Evolutionary conservation across 192 early-diverging fungal genomes (phyloP), one percentile per base, ranked within the genome.

Genomic region (Polychytrium aggregatum): DNA sequence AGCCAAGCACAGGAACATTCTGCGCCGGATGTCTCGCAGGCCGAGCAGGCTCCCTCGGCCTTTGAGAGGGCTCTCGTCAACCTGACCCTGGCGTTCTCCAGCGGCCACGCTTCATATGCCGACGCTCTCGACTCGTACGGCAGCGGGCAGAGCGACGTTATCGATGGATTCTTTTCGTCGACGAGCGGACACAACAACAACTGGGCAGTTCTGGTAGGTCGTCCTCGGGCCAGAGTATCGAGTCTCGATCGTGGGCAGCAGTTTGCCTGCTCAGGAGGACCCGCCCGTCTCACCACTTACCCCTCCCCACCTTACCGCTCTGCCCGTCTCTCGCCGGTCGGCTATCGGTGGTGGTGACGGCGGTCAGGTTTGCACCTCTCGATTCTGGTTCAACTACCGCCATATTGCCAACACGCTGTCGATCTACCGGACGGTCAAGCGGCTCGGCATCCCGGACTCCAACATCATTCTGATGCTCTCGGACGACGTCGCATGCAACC

Each of bases 391-490:
- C 76, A 98, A 98, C 67, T 98, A 98, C 65, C 70, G 70, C 24
- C 96, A 98, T 65, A 92, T 95, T 41, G 92, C 96, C 57, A 98
- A 98, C 60, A 90, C 93, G 8, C 71, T 98, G 22, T 93, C 93
- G 17, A 93, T 98, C 72, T 98, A 98, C 68, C 81, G 89, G n/a
- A 95, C 92, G 7, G 91, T 98, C 24, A 95, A 98, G 54, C 79
- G 92, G 22, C 76, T 98, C 25, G 96, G 96, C 21, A 98, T 98
- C 50, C 96, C 96, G 0, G 96, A 98, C 63, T 90, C 87, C 8
- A 90, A 95, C 67, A 97, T 98, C 57, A 90, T 98, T 39, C 79
- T 98, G n/a, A 97, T 98, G 92, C 80, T 98, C 5, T 88, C 92
- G 1, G 96, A 98, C 60, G 96, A 98, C 63, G 85, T 93, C n/a